Conservation (phyloP, 495 filamentous ascomycete genomes). For the Extremus antarcticus region DNA sequence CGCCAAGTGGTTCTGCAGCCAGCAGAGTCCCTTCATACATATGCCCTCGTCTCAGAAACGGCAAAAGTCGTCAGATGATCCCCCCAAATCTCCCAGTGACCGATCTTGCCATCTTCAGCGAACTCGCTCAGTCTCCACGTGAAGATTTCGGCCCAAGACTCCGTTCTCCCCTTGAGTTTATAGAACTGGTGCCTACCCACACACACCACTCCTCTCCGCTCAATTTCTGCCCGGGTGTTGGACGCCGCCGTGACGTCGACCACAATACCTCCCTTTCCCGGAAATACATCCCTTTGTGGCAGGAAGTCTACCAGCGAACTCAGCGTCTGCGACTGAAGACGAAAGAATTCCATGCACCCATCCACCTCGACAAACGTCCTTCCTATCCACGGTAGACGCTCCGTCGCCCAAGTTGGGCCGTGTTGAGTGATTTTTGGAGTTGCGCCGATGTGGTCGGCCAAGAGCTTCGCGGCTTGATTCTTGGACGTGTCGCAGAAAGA, state of each 20-base stretch:
- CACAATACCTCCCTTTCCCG: constrained; percentile 23
- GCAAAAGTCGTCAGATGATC: constrained; percentile 36
- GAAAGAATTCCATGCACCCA: constrained; percentile 30
- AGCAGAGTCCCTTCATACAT: too few species aligned
- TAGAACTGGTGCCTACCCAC: too few species aligned
- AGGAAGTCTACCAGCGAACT: too few species aligned
- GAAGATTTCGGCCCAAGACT: constrained; percentile 34
- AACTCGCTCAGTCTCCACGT: constrained; percentile 34
- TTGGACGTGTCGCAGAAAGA: constrained; percentile 18
- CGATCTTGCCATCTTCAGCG: constrained; percentile 32
- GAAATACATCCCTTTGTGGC: constrained; percentile 23
- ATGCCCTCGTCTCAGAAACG: too few species aligned
- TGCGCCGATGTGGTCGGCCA: constrained; percentile 21
- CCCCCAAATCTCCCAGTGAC: constrained; percentile 36
- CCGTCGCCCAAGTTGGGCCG: constrained; percentile 28
- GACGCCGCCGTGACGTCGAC: constrained; percentile 22
- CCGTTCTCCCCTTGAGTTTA: constrained; percentile 21
- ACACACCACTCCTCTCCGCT: constrained; percentile 23
- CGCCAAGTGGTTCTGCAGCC: too few species aligned
- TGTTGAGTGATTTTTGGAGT: constrained; percentile 31
- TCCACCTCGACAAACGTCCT: constrained; percentile 25
- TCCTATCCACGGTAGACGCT: constrained; percentile 30
- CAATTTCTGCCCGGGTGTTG: background rate
- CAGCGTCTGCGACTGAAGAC: constrained; percentile 23
- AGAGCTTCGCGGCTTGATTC: constrained; percentile 18